A percentile compares a stretch with the other conserved stretches of the same genome.
Evolutionary conservation across 2,329 filamentous ascomycete genomes (phyloP).

Genomic region (Penicillium rolfsii): DNA sequence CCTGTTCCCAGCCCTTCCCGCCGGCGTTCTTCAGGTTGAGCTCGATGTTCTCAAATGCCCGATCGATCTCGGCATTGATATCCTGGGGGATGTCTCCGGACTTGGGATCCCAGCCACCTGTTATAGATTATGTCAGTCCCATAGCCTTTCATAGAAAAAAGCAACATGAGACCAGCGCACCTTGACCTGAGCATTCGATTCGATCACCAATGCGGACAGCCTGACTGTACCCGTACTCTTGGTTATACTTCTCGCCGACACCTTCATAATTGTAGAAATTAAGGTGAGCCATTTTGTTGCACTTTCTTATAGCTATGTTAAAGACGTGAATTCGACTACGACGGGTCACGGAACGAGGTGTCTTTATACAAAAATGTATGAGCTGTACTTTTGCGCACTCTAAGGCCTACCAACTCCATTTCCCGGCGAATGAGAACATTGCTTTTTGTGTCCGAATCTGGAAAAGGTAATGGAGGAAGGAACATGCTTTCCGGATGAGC

Average conservation of each 20-base stretch:
- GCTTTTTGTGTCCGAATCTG: background rate
- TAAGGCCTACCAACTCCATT: background rate
- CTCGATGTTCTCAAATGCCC: slow-evolving; percentile 63
- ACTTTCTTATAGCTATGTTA: background rate
- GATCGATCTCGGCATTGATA: slow-evolving; percentile 53
- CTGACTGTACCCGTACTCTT: slow-evolving; percentile 50
- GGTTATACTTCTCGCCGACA: slow-evolving; percentile 40
- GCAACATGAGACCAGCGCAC: slow-evolving; percentile 11
- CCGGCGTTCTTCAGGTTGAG: slow-evolving; percentile 56
- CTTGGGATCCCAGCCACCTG: slow-evolving; percentile 42
- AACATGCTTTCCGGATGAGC: background rate
- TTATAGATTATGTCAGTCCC: background rate
- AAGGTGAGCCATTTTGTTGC: slow-evolving; percentile 39
- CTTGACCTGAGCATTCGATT: slow-evolving; percentile 48
- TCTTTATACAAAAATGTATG: background rate
- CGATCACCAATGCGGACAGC: slow-evolving; percentile 54
- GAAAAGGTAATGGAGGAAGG: background rate
- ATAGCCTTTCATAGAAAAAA: background rate
- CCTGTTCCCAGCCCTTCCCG: slow-evolving; percentile 53
- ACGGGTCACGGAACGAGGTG: background rate
- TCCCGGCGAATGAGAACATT: background rate
- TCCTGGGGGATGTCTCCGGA: slow-evolving; percentile 36
- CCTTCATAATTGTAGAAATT: slow-evolving; percentile 47
- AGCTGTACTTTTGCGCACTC: background rate
- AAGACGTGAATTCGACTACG: background rate